Base-by-base conservation (phyloP, 805 yeast genomes). In the Kazachstania psychrophila region DNA sequence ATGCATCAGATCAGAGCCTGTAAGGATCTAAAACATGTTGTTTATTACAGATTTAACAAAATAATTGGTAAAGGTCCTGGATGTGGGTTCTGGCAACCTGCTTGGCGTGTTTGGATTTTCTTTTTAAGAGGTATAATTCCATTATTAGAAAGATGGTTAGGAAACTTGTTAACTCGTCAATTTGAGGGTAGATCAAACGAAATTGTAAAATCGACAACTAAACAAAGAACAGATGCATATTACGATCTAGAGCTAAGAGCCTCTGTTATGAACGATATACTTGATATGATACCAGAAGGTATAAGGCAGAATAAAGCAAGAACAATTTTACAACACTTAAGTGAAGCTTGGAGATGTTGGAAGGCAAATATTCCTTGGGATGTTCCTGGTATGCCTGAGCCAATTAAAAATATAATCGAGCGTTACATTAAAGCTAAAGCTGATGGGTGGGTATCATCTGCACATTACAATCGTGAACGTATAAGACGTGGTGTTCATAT, bases 311-410 rank as follows among this genome's bases (percentile, higher is more conserved):
- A 74, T 45, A 88, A 86, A 55, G 77, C 96, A 1, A 81, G 82
- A 50, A 77, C 94, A 0, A 81, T 92, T 36, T 60, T 92, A 33
- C 97, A 92, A 51, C 99, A 92, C 60, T 67, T 92, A 40, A 83
- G 94, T 54, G 98, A 92, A 58, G 98, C 98, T 0, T 92, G 99
- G 99, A 68, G 98, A 56, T 92, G 97, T 58, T 92, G 99, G 99
- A 92, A 92, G 58, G 98, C 98, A 2, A 89, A 92, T 53, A 81
- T 92, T 40, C 95, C 96, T 0, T 92, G 97, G 97, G 78, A 85
- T 47, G 97, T 92, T 12, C 95, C 95, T 1, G 97, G 97, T 0
- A 66, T 92, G 61, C 98, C 99, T 2, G 81, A 73, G 36, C 96
- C 96, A 0, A 75, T 92, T 18, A 92, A 79, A 46, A 73, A 75